Evolutionary conservation across 768 basidiomycete species (phyloP), one percentile per base, ranked within the genome.

Genomic region (Rhizopogon vinicolor): DNA sequence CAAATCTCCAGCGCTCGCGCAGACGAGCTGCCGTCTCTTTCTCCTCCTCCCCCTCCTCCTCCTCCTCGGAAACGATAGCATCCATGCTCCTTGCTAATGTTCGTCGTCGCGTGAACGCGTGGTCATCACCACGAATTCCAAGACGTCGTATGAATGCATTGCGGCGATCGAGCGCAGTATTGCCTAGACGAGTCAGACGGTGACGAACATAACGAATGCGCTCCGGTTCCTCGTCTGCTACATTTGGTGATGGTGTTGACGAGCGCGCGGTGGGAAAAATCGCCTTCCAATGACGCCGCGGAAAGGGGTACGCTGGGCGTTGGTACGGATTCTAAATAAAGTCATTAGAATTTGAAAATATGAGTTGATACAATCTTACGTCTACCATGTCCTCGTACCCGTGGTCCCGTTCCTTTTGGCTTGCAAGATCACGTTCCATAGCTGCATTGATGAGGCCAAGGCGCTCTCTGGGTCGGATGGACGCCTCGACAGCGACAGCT

Each of bases 301-400:
- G 69, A 37, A 81, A 81, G 0, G 90, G 72, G 0, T 77, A 68
- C 0, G 81, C 79, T 0, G 78, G 75, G 5, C 84, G 75, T 65
- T 93, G 89, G 64, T 87, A 94, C 1, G 87, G 77, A 58, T 82
- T 82, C 88, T 91, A 58, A 44, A 44, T 29, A 18, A 52, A 45
- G 54, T 57, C 5, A 28, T 67, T 31, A 64, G 46, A 28, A 39
- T 16, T 12, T 13, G 40, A 13, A 25, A 52, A 19, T 22, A 44
- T 31, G 2, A 12, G 16, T 9, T 5, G 4, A 37, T 10, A 25
- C 53, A 50, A 2, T 70, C 80, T 66, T 65, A 92, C 89, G 70
- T 97, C 94, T 59, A 91, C 78, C 51, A 78, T 75, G 65, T 98
- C 94, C 61, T 96, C 94, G 87, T 92, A 96, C 49, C 84, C 80